Evolutionary conservation across 108 stramenopile species (phyloP), one percentile per base, ranked within the genome.

Genomic region (Skeletonema potamos): DNA sequence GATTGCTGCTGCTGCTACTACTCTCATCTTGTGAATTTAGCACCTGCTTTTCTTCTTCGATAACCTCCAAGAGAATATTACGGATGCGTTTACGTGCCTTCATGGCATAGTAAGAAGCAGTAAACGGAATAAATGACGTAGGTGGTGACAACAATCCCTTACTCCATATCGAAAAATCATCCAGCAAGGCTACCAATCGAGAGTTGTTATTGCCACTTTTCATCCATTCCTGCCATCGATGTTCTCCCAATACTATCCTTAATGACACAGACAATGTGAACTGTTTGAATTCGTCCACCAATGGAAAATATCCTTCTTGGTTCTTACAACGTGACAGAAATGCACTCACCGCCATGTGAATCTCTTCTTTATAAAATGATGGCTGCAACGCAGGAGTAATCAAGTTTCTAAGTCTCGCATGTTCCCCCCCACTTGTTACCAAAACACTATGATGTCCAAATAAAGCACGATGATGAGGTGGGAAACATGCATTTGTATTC

Each of bases 391-490:
- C 58, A 29, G 64, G 57, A 37, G 36, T 60, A 34, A 79, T 66
- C 15, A 72, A 26, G 4, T 46, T 44, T 17, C 78, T 66, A n/a
- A 79, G 27, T 28, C 36, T 58, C 4, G 27, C 54, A 59, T 79
- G 78, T n/a, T 48, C 69, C 32, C 37, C 71, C 26, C 78, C 78
- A 58, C 72, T 73, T 28, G 66, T 66, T 4, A 79, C 78, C 32
- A 79, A 36, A 3, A 79, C 36, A 32, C 66, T 60, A 24, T 73
- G 66, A 28, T 57, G 12, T 20, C 78, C 78, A 68, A 73, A 79
- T 7, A 79, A 57, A 27, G 27, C 59, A 7, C 46, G 39, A 28
- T 79, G 78, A 73, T 79, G 78, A 32, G 78, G 78, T n/a, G 78
- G 78, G 41, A 79, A 79, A 27, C 58, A 79, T 10, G 78, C 78